Conservation (phyloP, 1,284 basidiomycete genomes). For the Xerocomus nothofagi region DNA sequence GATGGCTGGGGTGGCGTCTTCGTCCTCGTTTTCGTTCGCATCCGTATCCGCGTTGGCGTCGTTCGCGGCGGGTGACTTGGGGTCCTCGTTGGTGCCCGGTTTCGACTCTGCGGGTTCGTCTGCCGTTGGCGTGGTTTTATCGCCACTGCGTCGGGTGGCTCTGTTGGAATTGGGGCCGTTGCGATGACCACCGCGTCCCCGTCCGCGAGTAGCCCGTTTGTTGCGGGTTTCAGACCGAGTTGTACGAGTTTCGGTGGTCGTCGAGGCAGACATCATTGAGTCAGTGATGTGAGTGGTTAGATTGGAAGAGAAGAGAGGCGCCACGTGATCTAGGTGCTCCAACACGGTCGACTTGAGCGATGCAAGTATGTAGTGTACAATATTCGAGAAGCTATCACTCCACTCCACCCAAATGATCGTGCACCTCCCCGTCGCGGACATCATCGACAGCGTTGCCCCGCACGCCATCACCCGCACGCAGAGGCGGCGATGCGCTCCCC, state of each 20-base stretch:
- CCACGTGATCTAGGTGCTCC: slow-evolving; percentile 13
- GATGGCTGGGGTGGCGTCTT: slow-evolving; percentile 44
- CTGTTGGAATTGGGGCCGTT: slow-evolving; percentile 3
- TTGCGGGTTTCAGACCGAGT: slow-evolving; percentile 1
- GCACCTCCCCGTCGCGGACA: background rate
- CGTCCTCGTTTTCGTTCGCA: slow-evolving; percentile 10
- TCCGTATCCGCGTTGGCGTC: background rate
- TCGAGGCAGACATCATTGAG: slow-evolving; percentile 27
- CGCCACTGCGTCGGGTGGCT: slow-evolving; percentile 2
- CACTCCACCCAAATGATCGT: slow-evolving; percentile 25
- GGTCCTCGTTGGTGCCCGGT: background rate
- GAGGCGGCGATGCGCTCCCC: background rate
- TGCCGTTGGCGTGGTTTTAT: slow-evolving; percentile 6
- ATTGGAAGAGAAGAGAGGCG: background rate
- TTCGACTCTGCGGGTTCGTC: background rate
- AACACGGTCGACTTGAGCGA: background rate
- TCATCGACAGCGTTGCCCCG: background rate
- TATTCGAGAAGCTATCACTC: slow-evolving; percentile 15
- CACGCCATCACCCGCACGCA: background rate
- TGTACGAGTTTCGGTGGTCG: slow-evolving; percentile 12
- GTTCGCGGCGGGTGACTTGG: background rate
- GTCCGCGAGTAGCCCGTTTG: slow-evolving; percentile 20
- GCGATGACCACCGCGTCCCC: slow-evolving; percentile 21
- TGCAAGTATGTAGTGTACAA: too few relatives aligned
- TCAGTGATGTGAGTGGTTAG: background rate